Percentiles rank a stretch among this genome's conserved stretches.
Conservation (phyloP, 805 yeast genomes). For the Hanseniaspora thailandica region DNA sequence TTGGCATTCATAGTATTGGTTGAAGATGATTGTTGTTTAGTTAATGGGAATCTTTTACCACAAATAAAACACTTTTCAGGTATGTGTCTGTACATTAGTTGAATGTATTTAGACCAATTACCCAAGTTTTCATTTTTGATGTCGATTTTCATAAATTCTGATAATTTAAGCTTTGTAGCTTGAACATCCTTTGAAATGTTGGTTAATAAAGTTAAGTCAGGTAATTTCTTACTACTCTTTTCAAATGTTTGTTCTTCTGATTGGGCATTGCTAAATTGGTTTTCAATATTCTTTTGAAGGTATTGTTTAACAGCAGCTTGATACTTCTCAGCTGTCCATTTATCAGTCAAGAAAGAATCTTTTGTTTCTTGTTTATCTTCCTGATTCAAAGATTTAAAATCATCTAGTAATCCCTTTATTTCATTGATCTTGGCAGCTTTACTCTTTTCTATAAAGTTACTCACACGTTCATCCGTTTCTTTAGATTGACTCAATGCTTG, state of each 20-base stretch:
- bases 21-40: constrained; percentile 40
- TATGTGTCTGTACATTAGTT: constrained; percentile 30
- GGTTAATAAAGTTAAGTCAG: constrained; percentile 2
- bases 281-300: background rate
- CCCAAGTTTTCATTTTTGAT: constrained; percentile 23
- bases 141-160: constrained; percentile 22
- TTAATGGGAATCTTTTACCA: constrained; percentile 66
- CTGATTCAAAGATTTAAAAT: background rate
- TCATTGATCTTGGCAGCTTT: constrained; percentile 7
- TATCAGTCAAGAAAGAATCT: background rate
- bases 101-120: constrained; percentile 23
- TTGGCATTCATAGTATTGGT: constrained; percentile 31
- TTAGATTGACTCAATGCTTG: background rate
- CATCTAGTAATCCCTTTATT: background rate
- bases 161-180: background rate
- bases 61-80: constrained; percentile 81
- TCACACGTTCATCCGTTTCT: constrained; percentile 7
- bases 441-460: constrained; percentile 12
- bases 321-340: background rate
- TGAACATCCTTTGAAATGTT: constrained; percentile 12
- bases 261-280: background rate
- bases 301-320: background rate
- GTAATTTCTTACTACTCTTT: background rate
- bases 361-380: background rate
- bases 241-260: background rate